Conservation (phyloP, 345 rosid genomes). For the Erodium maritimum region DNA sequence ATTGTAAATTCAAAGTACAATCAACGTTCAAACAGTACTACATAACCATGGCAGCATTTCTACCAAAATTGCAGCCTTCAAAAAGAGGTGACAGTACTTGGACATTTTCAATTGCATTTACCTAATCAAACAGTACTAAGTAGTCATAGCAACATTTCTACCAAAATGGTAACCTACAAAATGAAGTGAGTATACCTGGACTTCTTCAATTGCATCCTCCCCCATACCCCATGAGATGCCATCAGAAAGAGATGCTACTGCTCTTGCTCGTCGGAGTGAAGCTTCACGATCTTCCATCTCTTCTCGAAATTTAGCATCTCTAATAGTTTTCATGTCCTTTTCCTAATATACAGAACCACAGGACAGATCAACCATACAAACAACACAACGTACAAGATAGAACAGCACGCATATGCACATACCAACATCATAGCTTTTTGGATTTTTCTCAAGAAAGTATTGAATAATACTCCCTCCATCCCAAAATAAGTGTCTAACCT, state of each 20-base stretch:
- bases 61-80: not conserved
- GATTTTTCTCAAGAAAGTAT: too few species aligned
- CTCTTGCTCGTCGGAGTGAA: constrained; percentile 74
- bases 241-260: constrained; percentile 69
- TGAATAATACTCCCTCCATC: too few species aligned
- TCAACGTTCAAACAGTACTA: not conserved
- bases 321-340: constrained; percentile 43
- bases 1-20: not conserved
- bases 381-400: not conserved
- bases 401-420: too few species aligned
- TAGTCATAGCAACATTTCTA: not conserved
- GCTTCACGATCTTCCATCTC: constrained; percentile 65
- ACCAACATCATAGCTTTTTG: too few species aligned
- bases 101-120: constrained; percentile 84
- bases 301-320: constrained; percentile 46
- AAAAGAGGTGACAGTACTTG: constrained; percentile 35
- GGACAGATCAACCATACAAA: constrained; percentile 4
- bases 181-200: constrained; percentile 37
- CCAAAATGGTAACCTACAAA: not conserved
- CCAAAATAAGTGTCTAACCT: too few species aligned
- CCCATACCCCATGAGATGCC: constrained; percentile 99
- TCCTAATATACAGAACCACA: constrained; percentile 29
- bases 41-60: not conserved
- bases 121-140: not conserved
- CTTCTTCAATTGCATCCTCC: constrained; percentile 96